Evolutionary conservation across 2,329 filamentous ascomycete genomes (phyloP).

Genomic region (Penicillium sp.): DNA sequence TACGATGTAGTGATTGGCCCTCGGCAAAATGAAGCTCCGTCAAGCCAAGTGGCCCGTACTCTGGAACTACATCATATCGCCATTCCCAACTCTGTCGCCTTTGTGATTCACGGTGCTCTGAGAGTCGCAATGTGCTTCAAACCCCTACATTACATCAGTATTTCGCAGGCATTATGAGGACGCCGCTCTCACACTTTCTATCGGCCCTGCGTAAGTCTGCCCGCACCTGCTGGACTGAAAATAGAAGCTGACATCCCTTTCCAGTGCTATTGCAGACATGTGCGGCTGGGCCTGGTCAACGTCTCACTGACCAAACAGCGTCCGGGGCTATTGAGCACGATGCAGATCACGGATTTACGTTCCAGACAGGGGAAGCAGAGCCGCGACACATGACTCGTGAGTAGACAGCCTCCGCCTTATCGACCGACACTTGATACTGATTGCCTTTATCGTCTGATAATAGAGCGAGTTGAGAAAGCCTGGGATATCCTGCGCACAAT

Average conservation of each 20-base stretch:
- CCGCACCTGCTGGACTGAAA: constrained; percentile 2
- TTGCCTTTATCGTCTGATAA: background rate
- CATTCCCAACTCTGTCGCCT: constrained; percentile 4
- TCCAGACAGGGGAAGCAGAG: constrained; percentile 15
- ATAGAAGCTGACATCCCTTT: constrained; percentile 20
- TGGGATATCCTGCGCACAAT: constrained; percentile 28
- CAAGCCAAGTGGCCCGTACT: constrained; percentile 37
- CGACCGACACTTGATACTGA: constrained; percentile 5
- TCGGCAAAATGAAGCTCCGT: constrained; percentile 38
- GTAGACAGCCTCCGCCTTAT: constrained; percentile 4
- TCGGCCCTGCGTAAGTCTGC: constrained; percentile 34
- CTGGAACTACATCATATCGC: constrained; percentile 21
- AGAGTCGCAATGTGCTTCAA: constrained; percentile 36
- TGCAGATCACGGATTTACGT: constrained; percentile 20
- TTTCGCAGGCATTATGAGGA: constrained; percentile 34
- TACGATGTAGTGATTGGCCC: constrained; percentile 14
- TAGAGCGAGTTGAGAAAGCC: constrained; percentile 34
- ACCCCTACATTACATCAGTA: constrained; percentile 15
- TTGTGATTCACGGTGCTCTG: background rate
- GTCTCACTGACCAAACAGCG: constrained; percentile 16
- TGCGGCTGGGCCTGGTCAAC: constrained; percentile 25
- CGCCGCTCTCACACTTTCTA: constrained; percentile 30
- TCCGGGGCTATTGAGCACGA: constrained; percentile 18
- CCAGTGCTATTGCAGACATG: constrained; percentile 32
- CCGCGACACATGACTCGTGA: constrained; percentile 30